A percentile compares a stretch with the other conserved stretches of the same genome.
Evolutionary conservation across 78 protist species (phyloP).

Genomic region (Planoprotostelium fungivorum): DNA sequence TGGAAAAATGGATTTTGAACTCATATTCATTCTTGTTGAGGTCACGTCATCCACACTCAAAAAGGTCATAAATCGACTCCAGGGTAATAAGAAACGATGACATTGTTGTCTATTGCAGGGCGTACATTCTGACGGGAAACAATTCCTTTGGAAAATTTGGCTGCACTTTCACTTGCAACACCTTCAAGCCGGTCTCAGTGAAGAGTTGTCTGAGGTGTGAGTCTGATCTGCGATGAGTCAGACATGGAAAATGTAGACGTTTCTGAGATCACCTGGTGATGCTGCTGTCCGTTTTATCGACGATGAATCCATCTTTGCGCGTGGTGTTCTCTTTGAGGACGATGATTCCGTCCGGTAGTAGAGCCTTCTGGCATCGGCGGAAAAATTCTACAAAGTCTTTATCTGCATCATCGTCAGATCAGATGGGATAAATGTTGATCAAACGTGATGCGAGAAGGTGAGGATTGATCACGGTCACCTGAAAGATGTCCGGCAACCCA

Average conservation of each 20-base stretch:
- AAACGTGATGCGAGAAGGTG: constrained; percentile 7
- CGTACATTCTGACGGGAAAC: constrained; percentile 64
- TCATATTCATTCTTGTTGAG: too few species aligned
- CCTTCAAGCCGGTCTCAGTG: constrained; percentile 26
- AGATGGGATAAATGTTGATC: not conserved
- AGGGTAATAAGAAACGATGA: too few species aligned
- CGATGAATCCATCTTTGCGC: constrained; percentile 31
- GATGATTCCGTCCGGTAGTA: constrained; percentile 63
- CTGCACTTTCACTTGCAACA: constrained; percentile 40
- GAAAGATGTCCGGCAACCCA: constrained; percentile 81
- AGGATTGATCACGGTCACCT: constrained; percentile 7
- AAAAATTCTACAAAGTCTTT: constrained; percentile 70
- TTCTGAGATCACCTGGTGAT: constrained; percentile 18
- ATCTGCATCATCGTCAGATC: too few species aligned
- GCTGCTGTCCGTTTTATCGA: constrained; percentile 72
- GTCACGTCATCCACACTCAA: too few species aligned
- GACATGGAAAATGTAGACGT: not conserved
- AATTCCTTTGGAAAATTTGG: constrained; percentile 66
- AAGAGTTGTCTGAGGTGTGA: constrained; percentile 43
- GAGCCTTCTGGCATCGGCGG: constrained; percentile 19
- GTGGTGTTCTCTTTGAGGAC: constrained; percentile 77
- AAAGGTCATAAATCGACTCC: too few species aligned
- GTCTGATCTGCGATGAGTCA: constrained; percentile 18
- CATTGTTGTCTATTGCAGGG: constrained; percentile 16
- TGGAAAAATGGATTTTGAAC: too few species aligned